Evolutionary conservation across 306 rosid species (phyloP).

Genomic region (peach (Prunus persica)): DNA sequence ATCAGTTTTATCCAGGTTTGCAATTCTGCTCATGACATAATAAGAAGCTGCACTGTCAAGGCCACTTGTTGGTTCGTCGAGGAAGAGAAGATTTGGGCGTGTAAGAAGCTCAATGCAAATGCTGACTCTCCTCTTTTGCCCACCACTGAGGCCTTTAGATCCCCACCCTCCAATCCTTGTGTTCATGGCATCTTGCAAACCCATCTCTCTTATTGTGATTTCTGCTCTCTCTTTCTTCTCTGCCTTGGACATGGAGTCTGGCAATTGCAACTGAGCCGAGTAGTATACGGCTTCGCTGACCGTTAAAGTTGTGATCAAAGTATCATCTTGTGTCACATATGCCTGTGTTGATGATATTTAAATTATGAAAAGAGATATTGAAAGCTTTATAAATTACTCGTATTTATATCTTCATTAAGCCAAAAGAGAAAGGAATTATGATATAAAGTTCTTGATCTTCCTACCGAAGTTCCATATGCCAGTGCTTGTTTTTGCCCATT

Average conservation of each 20-base stretch:
- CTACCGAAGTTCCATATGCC: constrained; percentile 50
- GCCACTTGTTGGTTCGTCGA: constrained; percentile 78
- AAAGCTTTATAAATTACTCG: too few species aligned
- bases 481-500: constrained; percentile 36
- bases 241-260: constrained; percentile 47
- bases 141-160: constrained; percentile 63
- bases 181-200: constrained; percentile 51
- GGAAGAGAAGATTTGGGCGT: constrained; percentile 55
- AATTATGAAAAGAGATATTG: too few species aligned
- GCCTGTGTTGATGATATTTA: constrained; percentile 19
- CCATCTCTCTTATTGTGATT: constrained; percentile 60
- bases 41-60: constrained; percentile 79
- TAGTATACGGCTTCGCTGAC: constrained; percentile 60
- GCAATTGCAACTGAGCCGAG: constrained; percentile 62
- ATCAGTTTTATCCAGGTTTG: constrained; percentile 22
- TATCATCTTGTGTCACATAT: constrained; percentile 52
- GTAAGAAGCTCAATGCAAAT: constrained; percentile 71
- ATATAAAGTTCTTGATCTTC: neutral
- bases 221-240: constrained; percentile 71
- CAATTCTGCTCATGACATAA: constrained; percentile 63
- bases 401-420: too few species aligned
- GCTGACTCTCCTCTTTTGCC: constrained; percentile 66
- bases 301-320: constrained; percentile 34
- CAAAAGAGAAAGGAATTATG: neutral
- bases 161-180: constrained; percentile 66